Evolutionary conservation across 1,139 yeast species (phyloP).

Genomic region (Diutina sp.): DNA sequence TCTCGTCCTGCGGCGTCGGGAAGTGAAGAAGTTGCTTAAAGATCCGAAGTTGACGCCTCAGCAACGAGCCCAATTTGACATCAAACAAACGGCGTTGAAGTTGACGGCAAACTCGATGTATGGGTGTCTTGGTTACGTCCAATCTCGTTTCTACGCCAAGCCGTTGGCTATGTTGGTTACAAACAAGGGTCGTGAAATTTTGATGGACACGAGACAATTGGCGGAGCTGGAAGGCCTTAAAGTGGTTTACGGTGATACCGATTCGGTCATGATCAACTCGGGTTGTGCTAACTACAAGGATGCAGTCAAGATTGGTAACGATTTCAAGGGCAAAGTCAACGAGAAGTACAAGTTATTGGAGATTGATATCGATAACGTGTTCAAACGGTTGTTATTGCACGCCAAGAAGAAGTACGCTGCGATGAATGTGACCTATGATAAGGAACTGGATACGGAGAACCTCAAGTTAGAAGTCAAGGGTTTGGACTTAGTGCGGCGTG

Average conservation of each 20-base stretch:
- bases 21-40: constrained; percentile 78
- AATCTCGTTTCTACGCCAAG: constrained; percentile 89
- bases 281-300: constrained; percentile 58
- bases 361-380: constrained; percentile 90
- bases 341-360: constrained; percentile 80
- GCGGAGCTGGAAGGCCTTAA: constrained; percentile 76
- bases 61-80: constrained; percentile 76
- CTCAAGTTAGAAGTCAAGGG: constrained; percentile 81
- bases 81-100: constrained; percentile 91
- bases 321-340: constrained; percentile 75
- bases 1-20: constrained; percentile 83
- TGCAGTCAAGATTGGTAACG: constrained; percentile 74
- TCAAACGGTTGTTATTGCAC: constrained; percentile 71
- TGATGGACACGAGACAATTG: constrained; percentile 83
- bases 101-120: constrained; percentile 98
- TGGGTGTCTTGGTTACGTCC: constrained; percentile 91
- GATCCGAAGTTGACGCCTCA: constrained; percentile 51
- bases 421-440: constrained; percentile 40
- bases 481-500: constrained; percentile 94
- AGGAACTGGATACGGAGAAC: constrained; percentile 36
- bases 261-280: constrained; percentile 97
- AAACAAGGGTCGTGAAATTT: constrained; percentile 88
- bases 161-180: constrained; percentile 96
- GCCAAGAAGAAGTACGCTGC: constrained; percentile 99
- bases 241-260: constrained; percentile 97